Base-by-base conservation (phyloP, 257 asterid species). In the Prunella vulgaris region DNA sequence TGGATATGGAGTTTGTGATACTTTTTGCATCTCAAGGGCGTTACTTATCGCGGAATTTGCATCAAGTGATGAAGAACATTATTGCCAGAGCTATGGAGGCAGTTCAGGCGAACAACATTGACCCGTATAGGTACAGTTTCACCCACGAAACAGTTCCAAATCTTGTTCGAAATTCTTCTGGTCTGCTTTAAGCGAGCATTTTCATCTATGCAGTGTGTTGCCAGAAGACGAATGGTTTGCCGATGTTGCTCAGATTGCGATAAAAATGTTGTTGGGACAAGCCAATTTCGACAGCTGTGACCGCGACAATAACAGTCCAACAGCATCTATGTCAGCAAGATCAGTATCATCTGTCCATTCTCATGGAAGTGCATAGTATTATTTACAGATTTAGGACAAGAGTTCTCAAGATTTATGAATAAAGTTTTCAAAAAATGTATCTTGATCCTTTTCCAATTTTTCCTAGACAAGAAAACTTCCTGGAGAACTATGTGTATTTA, bases 201-300 rank as follows among this genome's bases (percentile, higher is more conserved):
- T 10, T 38, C 9, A 10, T 62, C 32, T 44, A 5, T 63, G 74
- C 85, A 90, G 96, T 69, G 82, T 83, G 30, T 68, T 88, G 68
- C 96, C 97, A 0, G 97, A 88, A 79, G 97, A 93, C 74, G 98
- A 93, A 46, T 90, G 97, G 98, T 90, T 93, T 33, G 92, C 94
- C 5, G 98, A 93, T 46, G 96, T 87, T 30, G 97, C 98, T 46
- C 95, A 88, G 78, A 87, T 85, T 3, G 96, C 98, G 20, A 88
- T 90, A 58, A 89, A 93, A 64, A 88, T 84, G 92, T 61, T 90
- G 64, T 61, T 75, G 5, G 97, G 96, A 28, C 82, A 88, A 83
- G 87, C 89, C 38, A 75, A 80, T 54, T 85, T 86, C 46, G 95
- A 83, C 37, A 57, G 74, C 37, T 17, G 67, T 5, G 97, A 85